Conservation (phyloP, 2,329 filamentous ascomycete genomes). For the Aspergillus ustus region DNA sequence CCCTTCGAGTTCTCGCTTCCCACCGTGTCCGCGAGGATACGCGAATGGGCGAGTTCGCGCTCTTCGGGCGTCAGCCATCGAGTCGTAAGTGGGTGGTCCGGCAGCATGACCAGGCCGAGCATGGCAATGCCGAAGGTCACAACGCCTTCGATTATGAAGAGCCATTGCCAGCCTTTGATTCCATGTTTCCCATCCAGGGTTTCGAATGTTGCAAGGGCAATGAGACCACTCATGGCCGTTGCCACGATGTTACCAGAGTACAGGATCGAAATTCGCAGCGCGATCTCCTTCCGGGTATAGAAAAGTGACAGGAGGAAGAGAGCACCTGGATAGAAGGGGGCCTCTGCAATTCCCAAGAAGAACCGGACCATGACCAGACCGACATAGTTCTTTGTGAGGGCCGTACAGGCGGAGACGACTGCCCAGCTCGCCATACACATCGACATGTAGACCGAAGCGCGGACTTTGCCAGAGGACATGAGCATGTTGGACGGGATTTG, state of each 20-base stretch:
- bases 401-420: constrained; percentile 31
- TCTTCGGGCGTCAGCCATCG: constrained; percentile 1
- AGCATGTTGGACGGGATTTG: constrained; percentile 31
- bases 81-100: constrained; percentile 3
- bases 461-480: constrained; percentile 30
- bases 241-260: constrained; percentile 65
- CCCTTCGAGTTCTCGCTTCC: constrained; percentile 1
- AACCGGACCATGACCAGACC: neutral
- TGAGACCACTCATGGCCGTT: constrained; percentile 62
- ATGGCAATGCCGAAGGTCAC: neutral
- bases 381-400: constrained; percentile 35
- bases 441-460: constrained; percentile 51
- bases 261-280: constrained; percentile 54
- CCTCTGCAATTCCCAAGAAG: constrained; percentile 30
- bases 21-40: constrained; percentile 1
- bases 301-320: constrained; percentile 40
- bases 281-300: constrained; percentile 59
- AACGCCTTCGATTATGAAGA: constrained; percentile 7
- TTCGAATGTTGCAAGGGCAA: constrained; percentile 34
- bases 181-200: neutral
- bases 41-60: neutral
- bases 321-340: neutral
- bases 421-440: constrained; percentile 36
- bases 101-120: neutral
- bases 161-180: constrained; percentile 2